A percentile compares a stretch with the other conserved stretches of the same genome.
These are phyloP conservation scores for Curvularia spicifera DNA, from an alignment of 2,329 filamentous ascomycete species.

Conservation along the genomic window DNA sequence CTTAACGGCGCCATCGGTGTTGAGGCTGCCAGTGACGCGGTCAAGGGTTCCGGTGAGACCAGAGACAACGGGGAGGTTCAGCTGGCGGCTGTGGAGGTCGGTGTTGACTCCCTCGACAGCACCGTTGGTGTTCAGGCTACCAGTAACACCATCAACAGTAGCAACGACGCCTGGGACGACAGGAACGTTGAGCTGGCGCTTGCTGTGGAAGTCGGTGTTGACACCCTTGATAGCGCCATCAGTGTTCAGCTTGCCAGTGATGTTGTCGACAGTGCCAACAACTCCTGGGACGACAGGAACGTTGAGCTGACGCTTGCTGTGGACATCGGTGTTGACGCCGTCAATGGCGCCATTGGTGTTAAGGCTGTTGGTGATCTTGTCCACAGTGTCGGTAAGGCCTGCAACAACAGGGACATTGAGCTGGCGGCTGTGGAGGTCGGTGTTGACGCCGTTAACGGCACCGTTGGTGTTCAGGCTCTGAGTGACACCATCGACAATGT, in stretches of 20 bases:
- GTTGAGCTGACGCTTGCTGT: neutral
- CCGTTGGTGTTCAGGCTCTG: neutral
- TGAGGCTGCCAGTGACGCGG: neutral
- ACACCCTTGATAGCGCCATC: neutral
- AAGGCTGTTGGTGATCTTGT: neutral
- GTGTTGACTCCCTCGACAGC: neutral
- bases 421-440: neutral
- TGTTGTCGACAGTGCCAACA: neutral
- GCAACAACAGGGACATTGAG: neutral
- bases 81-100: neutral
- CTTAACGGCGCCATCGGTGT: neutral
- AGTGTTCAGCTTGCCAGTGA: neutral
- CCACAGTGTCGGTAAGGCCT: neutral
- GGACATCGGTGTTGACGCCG: neutral
- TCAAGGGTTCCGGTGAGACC: neutral
- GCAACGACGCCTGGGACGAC: neutral
- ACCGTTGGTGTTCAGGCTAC: neutral
- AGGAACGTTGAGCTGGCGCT: neutral
- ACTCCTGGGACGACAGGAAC: neutral
- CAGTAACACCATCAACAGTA: neutral
- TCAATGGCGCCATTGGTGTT: neutral
- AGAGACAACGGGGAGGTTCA: neutral
- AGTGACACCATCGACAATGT: neutral
- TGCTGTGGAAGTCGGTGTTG: neutral
- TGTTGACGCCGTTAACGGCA: neutral